These are phyloP conservation scores for Yamadazyma dendronema DNA, from an alignment of 1,139 yeast genomes.

Conservation along the genomic window DNA sequence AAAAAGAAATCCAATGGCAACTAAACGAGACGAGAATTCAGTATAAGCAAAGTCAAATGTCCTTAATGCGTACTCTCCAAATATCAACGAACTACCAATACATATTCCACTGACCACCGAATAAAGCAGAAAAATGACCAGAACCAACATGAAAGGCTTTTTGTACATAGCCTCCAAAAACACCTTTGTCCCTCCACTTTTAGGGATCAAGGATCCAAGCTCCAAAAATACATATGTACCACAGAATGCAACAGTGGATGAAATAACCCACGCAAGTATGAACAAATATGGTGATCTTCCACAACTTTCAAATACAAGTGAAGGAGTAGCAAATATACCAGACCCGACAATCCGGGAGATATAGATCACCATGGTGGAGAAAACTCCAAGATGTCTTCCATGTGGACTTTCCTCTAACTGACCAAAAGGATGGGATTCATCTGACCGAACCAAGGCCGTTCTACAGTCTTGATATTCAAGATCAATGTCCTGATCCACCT, in stretches of 20 bases:
- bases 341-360: conserved; percentile 73
- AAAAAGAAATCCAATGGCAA: conserved; percentile 46
- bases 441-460: conserved; percentile 1
- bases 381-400: conserved; percentile 70
- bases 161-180: conserved; percentile 65
- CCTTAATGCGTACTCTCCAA: conserved; percentile 64
- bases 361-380: conserved; percentile 61
- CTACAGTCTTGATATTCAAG: conserved; percentile 1
- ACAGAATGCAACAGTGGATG: conserved; percentile 61
- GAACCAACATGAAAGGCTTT: conserved; percentile 56
- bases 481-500: conserved; percentile 4
- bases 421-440: conserved; percentile 19
- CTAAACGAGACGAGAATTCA: conserved; percentile 37
- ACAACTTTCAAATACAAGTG: conserved; percentile 62
- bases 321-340: conserved; percentile 72
- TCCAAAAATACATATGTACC: conserved; percentile 68
- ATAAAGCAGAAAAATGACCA: conserved; percentile 57
- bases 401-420: conserved; percentile 61
- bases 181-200: conserved; percentile 74
- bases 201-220: conserved; percentile 65
- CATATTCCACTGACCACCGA: conserved; percentile 64
- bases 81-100: conserved; percentile 63
- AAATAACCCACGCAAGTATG: conserved; percentile 58
- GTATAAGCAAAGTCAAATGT: conserved; percentile 43
- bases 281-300: conserved; percentile 65